Evolutionary conservation across 139 green algal species (phyloP), one percentile per base, ranked within the genome.

Genomic region (Auxenochlorella pyrenoidosa): DNA sequence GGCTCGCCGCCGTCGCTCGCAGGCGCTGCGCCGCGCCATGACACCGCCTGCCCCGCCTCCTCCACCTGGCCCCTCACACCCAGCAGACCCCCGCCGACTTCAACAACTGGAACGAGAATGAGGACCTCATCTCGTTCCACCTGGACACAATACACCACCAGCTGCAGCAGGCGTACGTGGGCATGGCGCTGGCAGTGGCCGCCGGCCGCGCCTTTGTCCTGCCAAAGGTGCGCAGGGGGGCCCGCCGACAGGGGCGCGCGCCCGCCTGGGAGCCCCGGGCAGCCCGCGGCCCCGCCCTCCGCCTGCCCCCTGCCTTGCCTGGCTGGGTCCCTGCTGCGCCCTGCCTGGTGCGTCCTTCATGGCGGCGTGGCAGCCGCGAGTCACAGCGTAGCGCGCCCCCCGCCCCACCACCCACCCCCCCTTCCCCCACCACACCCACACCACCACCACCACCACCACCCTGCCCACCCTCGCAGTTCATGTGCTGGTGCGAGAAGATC

Each of bases 401-500:
- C n/a, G n/a, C n/a, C n/a, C n/a, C n/a, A n/a, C n/a, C n/a, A n/a
- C n/a, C n/a, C n/a, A n/a, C n/a, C n/a, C n/a, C n/a, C n/a, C n/a
- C n/a, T n/a, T n/a, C n/a, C n/a, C n/a, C n/a, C 30, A 73, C n/a
- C 4, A 38, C 12, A 13, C 28, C n/a, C 28, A 5, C 26, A 38
- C 1, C 12, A 38, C 4, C 30, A 47, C 34, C 34, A 15, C 66
- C 66, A 40, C 66, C 28, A 24, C 66, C 32, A 2, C 68, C 30
- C 47, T 22, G 6, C 18, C 77, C n/a, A 32, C 5, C 77, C 26
- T 19, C 21, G 26, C 87, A 93, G 90, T 88, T 93, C 73, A 75
- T 73, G n/a, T 93, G 90, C 90, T 92, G 88, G 82, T 93, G 90
- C 88, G 82, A 88, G 68, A 88, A 89, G 71, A 91, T 92, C 54